These are phyloP conservation scores for Elaeis oleifera DNA, from an alignment of 202 grass and related monocot genomes.

Conservation along the genomic window DNA sequence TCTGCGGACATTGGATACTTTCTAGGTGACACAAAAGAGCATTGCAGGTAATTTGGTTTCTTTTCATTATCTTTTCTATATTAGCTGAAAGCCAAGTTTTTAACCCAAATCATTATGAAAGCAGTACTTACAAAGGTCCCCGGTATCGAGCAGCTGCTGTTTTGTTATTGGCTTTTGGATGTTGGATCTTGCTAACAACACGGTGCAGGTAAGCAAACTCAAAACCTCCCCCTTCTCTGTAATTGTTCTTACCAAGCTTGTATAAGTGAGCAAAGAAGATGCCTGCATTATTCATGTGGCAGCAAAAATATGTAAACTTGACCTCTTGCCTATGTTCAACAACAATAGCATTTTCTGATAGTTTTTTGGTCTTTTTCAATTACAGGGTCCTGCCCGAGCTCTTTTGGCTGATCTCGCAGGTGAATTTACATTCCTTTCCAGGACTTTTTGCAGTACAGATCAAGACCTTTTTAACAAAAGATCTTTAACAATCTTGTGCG, in stretches of 20 bases:
- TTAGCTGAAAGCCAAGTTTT: constrained; percentile 17
- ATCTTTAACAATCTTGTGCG: no score
- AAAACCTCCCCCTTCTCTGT: constrained; percentile 11
- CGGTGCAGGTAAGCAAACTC: neutral
- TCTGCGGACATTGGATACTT: constrained; percentile 2
- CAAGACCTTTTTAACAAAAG: no score
- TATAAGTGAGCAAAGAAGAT: neutral
- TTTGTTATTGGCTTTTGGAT: constrained; percentile 9
- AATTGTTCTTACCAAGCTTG: constrained; percentile 3
- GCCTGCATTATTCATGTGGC: constrained; percentile 7
- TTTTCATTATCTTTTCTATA: neutral
- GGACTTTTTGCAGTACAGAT: no score
- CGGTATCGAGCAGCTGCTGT: neutral
- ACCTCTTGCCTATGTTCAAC: no score
- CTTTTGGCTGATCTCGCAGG: constrained; percentile 4
- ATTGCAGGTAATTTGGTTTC: neutral
- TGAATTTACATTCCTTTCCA: neutral
- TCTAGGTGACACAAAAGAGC: constrained; percentile 2
- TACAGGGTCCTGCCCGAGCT: constrained; percentile 5
- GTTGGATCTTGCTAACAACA: constrained; percentile 8
- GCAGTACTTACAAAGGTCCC: neutral
- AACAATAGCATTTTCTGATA: neutral
- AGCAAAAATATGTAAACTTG: neutral
- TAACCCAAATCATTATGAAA: constrained; percentile 4
- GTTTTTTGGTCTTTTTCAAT: neutral